phyloP scores from a whole-genome alignment of 495 filamentous ascomycete species.

The Trichoderma reesei region DNA sequence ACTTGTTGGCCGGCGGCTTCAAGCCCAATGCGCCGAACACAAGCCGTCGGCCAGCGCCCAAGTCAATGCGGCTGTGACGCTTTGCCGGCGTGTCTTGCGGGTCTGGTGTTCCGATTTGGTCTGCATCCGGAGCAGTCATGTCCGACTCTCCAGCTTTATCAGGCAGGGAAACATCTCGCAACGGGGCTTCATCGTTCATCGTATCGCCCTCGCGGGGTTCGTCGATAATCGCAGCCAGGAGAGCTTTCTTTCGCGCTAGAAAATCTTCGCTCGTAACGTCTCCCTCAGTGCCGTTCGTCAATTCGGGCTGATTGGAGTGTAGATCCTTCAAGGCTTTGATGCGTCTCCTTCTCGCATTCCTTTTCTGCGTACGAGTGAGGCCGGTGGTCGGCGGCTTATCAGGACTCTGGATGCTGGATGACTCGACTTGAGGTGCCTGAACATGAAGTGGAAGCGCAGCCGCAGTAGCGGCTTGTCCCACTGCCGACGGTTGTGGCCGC shows the following conservation, averaged over 20 bases:
- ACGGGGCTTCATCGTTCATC: neutral
- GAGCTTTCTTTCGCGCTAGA: slow-evolving; percentile 12
- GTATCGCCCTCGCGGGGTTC: neutral
- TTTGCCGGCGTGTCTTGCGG: neutral
- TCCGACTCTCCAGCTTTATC: neutral
- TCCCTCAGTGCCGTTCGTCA: neutral
- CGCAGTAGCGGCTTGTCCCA: neutral
- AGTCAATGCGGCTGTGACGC: slow-evolving; percentile 39
- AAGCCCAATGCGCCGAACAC: slow-evolving; percentile 67
- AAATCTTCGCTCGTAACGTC: slow-evolving; percentile 7
- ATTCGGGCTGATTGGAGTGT: neutral
- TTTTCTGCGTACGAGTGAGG: slow-evolving; percentile 23
- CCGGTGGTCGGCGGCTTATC: slow-evolving; percentile 2
- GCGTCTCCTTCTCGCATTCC: slow-evolving; percentile 30
- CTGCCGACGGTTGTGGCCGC: neutral
- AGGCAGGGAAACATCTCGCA: neutral
- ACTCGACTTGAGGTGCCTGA: neutral
- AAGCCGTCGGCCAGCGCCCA: slow-evolving; percentile 55
- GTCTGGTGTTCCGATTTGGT: neutral
- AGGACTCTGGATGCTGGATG: neutral
- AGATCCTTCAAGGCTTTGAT: neutral
- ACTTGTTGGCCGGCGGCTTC: slow-evolving; percentile 53
- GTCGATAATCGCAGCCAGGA: slow-evolving; percentile 11
- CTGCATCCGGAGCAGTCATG: neutral
- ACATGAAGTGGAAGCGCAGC: neutral